These are phyloP conservation scores for Yarrowia yakushimensis DNA, from an alignment of 805 yeast genomes.

Conservation along the genomic window DNA sequence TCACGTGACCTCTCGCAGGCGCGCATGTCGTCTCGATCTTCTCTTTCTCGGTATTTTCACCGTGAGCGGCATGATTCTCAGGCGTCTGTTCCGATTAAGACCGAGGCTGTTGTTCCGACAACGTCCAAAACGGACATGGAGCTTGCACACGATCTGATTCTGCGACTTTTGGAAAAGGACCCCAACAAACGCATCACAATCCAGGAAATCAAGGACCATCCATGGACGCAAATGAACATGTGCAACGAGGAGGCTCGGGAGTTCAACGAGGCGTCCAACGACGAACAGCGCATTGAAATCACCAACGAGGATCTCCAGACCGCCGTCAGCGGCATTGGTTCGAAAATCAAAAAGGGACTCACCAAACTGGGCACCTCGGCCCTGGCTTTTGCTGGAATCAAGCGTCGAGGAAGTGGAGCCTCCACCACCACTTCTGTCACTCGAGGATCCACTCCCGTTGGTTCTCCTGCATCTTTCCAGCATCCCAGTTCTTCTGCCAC, in stretches of 20 bases:
- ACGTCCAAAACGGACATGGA: slow-evolving; percentile 31
- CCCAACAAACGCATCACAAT: slow-evolving; percentile 67
- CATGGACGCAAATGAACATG: slow-evolving; percentile 45
- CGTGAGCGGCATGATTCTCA: not conserved
- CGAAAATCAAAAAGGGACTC: slow-evolving; percentile 53
- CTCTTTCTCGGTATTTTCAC: slow-evolving; percentile 3
- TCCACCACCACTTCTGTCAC: not conserved
- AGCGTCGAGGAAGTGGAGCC: slow-evolving; percentile 27
- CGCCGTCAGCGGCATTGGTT: slow-evolving; percentile 81
- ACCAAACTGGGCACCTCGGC: slow-evolving; percentile 39
- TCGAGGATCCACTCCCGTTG: slow-evolving; percentile 23
- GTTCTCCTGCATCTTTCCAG: not conserved
- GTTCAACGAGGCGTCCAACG: slow-evolving; percentile 40
- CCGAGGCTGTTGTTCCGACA: not conserved
- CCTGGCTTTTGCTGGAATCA: slow-evolving; percentile 35
- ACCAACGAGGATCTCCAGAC: slow-evolving; percentile 65
- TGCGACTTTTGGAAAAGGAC: slow-evolving; percentile 62
- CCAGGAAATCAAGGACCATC: slow-evolving; percentile 68
- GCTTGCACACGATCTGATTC: slow-evolving; percentile 52
- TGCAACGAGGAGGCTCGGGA: slow-evolving; percentile 37
- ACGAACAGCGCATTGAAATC: slow-evolving; percentile 50
- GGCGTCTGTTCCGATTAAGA: not conserved
- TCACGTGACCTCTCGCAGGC: slow-evolving; percentile 6
- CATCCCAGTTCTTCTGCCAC: not conserved
- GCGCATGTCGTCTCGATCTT: slow-evolving; percentile 3